Evolutionary conservation across 2,329 filamentous ascomycete species (phyloP), one percentile per base, ranked within the genome.

Genomic region (Aspergillus fructus): DNA sequence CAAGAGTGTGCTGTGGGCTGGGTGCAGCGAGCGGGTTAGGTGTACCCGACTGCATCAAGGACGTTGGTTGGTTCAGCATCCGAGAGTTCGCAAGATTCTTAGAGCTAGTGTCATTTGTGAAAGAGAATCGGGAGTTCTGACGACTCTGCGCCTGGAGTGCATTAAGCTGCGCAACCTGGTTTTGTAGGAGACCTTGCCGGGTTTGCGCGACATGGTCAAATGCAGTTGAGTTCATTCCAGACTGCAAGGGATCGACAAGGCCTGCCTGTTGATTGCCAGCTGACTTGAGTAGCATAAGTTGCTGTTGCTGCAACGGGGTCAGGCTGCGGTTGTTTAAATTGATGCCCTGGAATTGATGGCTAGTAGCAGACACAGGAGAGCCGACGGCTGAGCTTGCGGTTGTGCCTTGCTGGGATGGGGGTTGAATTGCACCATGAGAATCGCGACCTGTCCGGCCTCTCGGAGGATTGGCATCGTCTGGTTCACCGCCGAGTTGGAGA

Each of bases 401-500:
- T 5, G 79, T 77, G 27, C 79, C 80, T 65, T 89, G 84, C 67
- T 93, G 89, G 34, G 91, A 89, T 9, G 92, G 90, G 3, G 89
- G 87, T 66, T 92, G 91, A 7, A 91, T 86, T 12, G 85, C 85
- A 58, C 83, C 80, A 58, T 86, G 85, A 49, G 86, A 83, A 59
- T 86, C 83, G 64, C 82, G 78, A 40, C 75, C 75, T 49, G 85
- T 83, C 17, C 80, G 61, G 56, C 68, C 70, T 53, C 74, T 68
- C 0, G 71, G 66, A 5, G 70, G 75, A 21, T 91, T 88, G 60
- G 84, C 82, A 64, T 96, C 91, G 71, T 97, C 93, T 0, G 93
- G 93, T 71, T 97, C 93, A 43, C 93, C 93, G 56, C 93, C 93
- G 17, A 97, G 82, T 58, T 96, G 93, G 57, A 94, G 81, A 71